phyloP scores from a whole-genome alignment of 805 yeast genomes.

The Suhomyces sp. region DNA sequence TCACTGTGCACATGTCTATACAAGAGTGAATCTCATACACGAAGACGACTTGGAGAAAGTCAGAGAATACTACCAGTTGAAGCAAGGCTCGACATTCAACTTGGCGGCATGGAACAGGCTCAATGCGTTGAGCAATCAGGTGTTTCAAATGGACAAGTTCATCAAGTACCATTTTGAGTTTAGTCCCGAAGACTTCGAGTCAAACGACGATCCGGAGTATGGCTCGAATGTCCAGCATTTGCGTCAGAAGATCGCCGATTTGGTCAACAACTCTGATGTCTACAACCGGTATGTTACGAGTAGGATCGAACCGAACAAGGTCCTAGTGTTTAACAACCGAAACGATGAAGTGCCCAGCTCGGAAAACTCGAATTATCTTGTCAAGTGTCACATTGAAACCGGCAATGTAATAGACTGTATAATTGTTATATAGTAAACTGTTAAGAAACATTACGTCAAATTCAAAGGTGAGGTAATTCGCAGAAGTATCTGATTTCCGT shows the following conservation, averaged over 20 bases:
- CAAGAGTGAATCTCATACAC: slow-evolving; percentile 44
- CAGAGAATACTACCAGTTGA: slow-evolving; percentile 27
- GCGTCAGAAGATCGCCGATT: slow-evolving; percentile 51
- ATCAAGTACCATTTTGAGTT: slow-evolving; percentile 70
- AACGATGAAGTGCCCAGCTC: slow-evolving; percentile 20
- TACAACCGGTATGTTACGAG: slow-evolving; percentile 15
- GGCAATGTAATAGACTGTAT: slow-evolving; percentile 39
- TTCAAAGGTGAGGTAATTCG: too few species aligned
- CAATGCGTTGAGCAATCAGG: slow-evolving; percentile 12
- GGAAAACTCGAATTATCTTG: slow-evolving; percentile 29
- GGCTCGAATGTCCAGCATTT: slow-evolving; percentile 69
- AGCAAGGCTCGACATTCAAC: slow-evolving; percentile 24
- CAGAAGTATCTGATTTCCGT: too few species aligned
- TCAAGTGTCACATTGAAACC: slow-evolving; percentile 39
- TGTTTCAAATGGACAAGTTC: slow-evolving; percentile 20
- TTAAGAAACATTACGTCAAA: too few species aligned
- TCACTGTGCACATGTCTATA: slow-evolving; percentile 73
- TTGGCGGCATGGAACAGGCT: slow-evolving; percentile 21
- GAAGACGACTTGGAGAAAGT: slow-evolving; percentile 15
- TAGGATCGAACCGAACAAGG: slow-evolving; percentile 9
- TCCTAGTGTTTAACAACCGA: slow-evolving; percentile 29
- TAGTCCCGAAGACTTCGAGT: slow-evolving; percentile 74
- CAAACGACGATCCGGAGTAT: slow-evolving; percentile 55
- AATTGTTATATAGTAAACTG: slow-evolving; percentile 9
- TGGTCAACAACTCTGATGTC: slow-evolving; percentile 45